These are phyloP conservation scores for Carpinus fangiana DNA, from an alignment of 306 rosid genomes.

Conservation along the genomic window DNA sequence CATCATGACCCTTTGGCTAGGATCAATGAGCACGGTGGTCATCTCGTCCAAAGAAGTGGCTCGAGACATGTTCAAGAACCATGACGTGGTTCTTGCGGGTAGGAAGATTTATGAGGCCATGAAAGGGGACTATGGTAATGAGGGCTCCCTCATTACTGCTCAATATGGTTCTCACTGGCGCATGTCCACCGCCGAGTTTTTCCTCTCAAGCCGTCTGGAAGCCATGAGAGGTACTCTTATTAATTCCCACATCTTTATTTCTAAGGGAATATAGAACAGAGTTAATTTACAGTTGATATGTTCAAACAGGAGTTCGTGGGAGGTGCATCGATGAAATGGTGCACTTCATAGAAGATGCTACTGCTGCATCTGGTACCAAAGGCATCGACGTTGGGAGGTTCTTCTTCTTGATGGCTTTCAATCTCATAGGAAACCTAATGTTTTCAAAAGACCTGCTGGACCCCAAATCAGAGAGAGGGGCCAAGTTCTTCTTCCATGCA, in stretches of 20 bases:
- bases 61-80: slow-evolving; percentile 63
- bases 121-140: slow-evolving; percentile 58
- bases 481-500: slow-evolving; percentile 56
- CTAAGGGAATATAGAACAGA: too few relatives aligned
- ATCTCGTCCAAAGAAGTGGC: slow-evolving; percentile 60
- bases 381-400: slow-evolving; percentile 60
- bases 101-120: slow-evolving; percentile 80
- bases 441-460: slow-evolving; percentile 79
- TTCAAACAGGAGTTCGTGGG: slow-evolving; percentile 32
- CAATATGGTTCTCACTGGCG: slow-evolving; percentile 85
- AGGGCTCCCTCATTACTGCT: slow-evolving; percentile 68
- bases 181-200: slow-evolving; percentile 65
- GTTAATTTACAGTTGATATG: background rate
- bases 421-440: slow-evolving; percentile 78
- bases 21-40: slow-evolving; percentile 83
- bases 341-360: slow-evolving; percentile 34
- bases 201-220: slow-evolving; percentile 55
- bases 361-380: slow-evolving; percentile 3
- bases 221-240: slow-evolving; percentile 18
- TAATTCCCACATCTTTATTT: too few relatives aligned
- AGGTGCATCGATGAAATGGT: slow-evolving; percentile 66
- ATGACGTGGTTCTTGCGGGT: slow-evolving; percentile 63
- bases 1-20: slow-evolving; percentile 77
- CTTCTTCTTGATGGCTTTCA: slow-evolving; percentile 73
- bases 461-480: slow-evolving; percentile 61